Evolutionary conservation across 164 flowering plant species (phyloP).

Genomic region (Aristolochia californica): DNA sequence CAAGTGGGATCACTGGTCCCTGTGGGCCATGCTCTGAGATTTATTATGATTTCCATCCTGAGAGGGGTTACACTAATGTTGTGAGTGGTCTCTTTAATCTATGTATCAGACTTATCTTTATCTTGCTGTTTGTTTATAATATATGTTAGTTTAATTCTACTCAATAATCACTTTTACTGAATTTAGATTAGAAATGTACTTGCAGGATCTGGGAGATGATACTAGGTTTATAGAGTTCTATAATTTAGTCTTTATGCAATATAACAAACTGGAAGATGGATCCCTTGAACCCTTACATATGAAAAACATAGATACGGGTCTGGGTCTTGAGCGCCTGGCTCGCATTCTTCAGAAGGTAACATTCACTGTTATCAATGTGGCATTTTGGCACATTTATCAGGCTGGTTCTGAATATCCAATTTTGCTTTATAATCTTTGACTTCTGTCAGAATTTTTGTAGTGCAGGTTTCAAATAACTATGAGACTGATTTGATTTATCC

Average conservation of each 20-base stretch:
- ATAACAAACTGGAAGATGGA: slow-evolving; percentile 78
- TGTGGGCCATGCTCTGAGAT: slow-evolving; percentile 97
- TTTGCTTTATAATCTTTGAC: not conserved
- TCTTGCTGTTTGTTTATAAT: not conserved
- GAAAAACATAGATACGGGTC: slow-evolving; percentile 86
- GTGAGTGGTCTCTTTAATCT: slow-evolving; percentile 24
- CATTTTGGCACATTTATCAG: not conserved
- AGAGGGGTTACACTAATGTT: slow-evolving; percentile 48
- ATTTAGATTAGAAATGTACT: not conserved
- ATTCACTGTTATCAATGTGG: not conserved
- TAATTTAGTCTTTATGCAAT: slow-evolving; percentile 94
- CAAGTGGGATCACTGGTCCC: slow-evolving; percentile 89
- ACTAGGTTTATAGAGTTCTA: slow-evolving; percentile 87
- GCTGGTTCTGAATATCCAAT: no score
- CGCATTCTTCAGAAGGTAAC: slow-evolving; percentile 82
- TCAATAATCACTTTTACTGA: not conserved
- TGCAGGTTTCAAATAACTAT: slow-evolving; percentile 91
- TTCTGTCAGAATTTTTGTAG: not conserved
- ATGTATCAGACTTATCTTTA: not conserved
- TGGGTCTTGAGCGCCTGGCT: slow-evolving; percentile 92
- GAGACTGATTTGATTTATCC: slow-evolving; percentile 95
- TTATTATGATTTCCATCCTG: slow-evolving; percentile 89
- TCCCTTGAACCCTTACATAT: slow-evolving; percentile 81
- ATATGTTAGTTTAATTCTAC: not conserved
- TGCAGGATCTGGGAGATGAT: slow-evolving; percentile 92